Percentiles rank a stretch among this genome's conserved stretches.
phyloP scores from a whole-genome alignment of 2,329 filamentous ascomycete species.

The Claviceps sp. region DNA sequence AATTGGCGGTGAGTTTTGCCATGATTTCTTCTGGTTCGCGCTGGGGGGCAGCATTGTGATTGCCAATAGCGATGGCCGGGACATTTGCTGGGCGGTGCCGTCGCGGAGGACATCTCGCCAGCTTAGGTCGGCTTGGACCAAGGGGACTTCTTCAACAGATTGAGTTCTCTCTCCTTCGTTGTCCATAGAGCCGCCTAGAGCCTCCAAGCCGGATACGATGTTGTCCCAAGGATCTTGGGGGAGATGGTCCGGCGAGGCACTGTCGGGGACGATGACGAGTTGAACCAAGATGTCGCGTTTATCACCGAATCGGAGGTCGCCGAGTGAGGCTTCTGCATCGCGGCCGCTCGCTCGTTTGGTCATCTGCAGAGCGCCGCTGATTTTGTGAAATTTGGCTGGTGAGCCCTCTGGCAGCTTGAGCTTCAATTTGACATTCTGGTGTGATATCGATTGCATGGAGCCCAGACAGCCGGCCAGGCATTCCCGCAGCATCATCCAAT shows the following conservation, averaged over 20 bases:
- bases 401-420: conserved; percentile 89
- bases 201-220: conserved; percentile 88
- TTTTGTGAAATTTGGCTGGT: conserved; percentile 96
- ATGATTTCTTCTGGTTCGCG: conserved; percentile 50
- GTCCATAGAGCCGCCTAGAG: conserved; percentile 75
- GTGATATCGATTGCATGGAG: conserved; percentile 84
- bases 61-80: conserved; percentile 78
- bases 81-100: conserved; percentile 71
- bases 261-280: conserved; percentile 82
- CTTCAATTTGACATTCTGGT: conserved; percentile 95
- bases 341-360: conserved; percentile 91
- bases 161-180: conserved; percentile 69
- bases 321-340: conserved; percentile 83
- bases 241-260: conserved; percentile 63
- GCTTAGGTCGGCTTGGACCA: conserved; percentile 86
- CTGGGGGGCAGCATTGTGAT: conserved; percentile 83
- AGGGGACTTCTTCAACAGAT: conserved; percentile 85
- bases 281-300: conserved; percentile 91
- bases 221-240: conserved; percentile 96
- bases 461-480: conserved; percentile 89
- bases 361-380: conserved; percentile 88
- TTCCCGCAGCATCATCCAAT: conserved; percentile 99
- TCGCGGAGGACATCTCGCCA: conserved; percentile 92
- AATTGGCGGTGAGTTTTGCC: conserved; percentile 61
- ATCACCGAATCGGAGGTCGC: conserved; percentile 88